Base-by-base conservation (phyloP, 805 yeast species). In the Lipomyces starkeyi region DNA sequence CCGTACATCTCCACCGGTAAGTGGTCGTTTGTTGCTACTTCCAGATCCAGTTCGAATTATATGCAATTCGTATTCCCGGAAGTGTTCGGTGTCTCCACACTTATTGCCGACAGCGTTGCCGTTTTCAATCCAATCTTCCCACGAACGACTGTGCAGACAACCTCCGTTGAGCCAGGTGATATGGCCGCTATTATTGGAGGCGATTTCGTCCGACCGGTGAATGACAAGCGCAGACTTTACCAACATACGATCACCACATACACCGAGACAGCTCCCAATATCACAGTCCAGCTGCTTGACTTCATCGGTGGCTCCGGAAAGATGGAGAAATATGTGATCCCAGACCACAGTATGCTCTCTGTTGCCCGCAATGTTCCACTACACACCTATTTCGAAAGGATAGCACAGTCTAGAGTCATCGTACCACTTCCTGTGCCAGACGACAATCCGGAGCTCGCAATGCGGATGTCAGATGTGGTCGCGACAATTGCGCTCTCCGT, bases 21-120 rank as follows among this genome's bases (percentile, higher is more conserved):
- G 58, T 55, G 58, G 58, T 55, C 58, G 35, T 55, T 55, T 55
- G 37, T 55, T 29, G 58, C 40, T n/a, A 29, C 58, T 17, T 55
- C 58, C 37, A n/a, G 14, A n/a, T 3, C 11, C 13, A 20, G 40
- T n/a, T 34, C 13, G 22, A 34, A 27, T 13, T 32, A 55, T 17
- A 32, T 55, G 14, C 13, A 55, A 4, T 20, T 37, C 11, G 14
- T 6, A 32, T 55, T 55, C 35, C 58, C 58, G 14, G 20, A 27
- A 13, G 20, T 27, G 13, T 32, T 55, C 22, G 29, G 32, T 20
- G 57, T 22, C 57, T 43, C 49, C 22, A 43, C 49, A 43, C 20
- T n/a, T 43, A n/a, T 8, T n/a, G 49, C 49, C 49, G 40, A 37
- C 40, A 37, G 14, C 17, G n/a, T n/a, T 8, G 20, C 49, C 11